Percentiles rank a stretch among this genome's conserved stretches.
Evolutionary conservation across 495 filamentous ascomycete species (phyloP).

Genomic region (Tuber brumale): DNA sequence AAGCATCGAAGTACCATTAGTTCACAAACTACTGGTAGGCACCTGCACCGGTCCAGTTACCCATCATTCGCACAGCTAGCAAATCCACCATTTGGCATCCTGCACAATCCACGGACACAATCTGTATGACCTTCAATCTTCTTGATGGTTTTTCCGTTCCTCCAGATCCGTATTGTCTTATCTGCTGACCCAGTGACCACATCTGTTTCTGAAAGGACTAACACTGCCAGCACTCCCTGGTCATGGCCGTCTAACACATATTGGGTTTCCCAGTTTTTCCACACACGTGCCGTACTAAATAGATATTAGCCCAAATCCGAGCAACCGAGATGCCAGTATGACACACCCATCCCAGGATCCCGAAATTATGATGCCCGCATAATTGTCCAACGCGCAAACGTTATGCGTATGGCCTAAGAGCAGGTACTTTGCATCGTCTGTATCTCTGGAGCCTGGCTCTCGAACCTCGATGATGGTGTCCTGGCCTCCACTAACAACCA

Average conservation of each 20-base stretch:
- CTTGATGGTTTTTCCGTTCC: conserved; percentile 57
- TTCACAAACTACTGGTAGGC: neutral
- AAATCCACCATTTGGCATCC: conserved; percentile 56
- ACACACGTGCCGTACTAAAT: conserved; percentile 40
- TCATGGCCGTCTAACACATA: conserved; percentile 67
- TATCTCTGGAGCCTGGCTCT: conserved; percentile 48
- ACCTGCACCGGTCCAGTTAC: conserved; percentile 14
- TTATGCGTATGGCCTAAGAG: conserved; percentile 81
- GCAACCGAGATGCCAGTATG: neutral
- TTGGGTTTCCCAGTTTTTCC: conserved; percentile 61
- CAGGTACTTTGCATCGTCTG: conserved; percentile 68
- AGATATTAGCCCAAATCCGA: conserved; percentile 19
- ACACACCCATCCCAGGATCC: conserved; percentile 89
- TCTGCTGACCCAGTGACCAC: conserved; percentile 92
- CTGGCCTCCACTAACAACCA: conserved; percentile 78
- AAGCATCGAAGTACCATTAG: conserved; percentile 15
- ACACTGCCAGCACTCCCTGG: conserved; percentile 81
- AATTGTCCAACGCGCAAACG: conserved; percentile 77
- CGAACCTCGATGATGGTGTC: conserved; percentile 90
- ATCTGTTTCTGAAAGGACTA: conserved; percentile 71
- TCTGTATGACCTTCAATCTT: conserved; percentile 66
- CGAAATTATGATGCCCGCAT: conserved; percentile 68
- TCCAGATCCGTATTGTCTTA: conserved; percentile 76
- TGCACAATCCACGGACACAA: conserved; percentile 80
- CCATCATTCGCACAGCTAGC: conserved; percentile 42